These are phyloP conservation scores for Colletotrichum sp. DNA, from an alignment of 2,329 filamentous ascomycete genomes.

Conservation along the genomic window DNA sequence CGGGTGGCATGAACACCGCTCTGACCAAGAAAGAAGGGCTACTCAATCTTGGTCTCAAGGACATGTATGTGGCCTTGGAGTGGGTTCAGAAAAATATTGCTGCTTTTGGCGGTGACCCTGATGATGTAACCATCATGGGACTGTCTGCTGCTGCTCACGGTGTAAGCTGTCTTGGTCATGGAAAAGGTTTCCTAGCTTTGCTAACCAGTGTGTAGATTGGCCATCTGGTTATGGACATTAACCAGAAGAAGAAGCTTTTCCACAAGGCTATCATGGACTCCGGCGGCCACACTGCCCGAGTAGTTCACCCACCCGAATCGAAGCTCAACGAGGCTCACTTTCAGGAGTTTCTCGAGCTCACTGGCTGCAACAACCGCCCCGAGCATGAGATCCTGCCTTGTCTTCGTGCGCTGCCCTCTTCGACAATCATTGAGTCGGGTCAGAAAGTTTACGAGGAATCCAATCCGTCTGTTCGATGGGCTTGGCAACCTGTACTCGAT, in stretches of 20 bases:
- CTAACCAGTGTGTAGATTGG: conserved; percentile 25
- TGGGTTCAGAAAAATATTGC: conserved; percentile 59
- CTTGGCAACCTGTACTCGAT: conserved; percentile 36
- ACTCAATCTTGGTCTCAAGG: conserved; percentile 58
- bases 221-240: conserved; percentile 36
- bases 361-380: conserved; percentile 24
- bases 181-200: background rate
- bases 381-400: conserved; percentile 29
- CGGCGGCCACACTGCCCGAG: conserved; percentile 33
- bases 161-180: conserved; percentile 16
- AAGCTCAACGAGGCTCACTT: conserved; percentile 33
- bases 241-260: conserved; percentile 33
- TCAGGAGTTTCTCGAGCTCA: conserved; percentile 32
- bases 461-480: conserved; percentile 34
- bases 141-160: conserved; percentile 38
- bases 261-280: conserved; percentile 37
- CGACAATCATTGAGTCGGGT: conserved; percentile 29
- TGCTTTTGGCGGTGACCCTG: conserved; percentile 53
- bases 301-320: conserved; percentile 29
- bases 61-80: conserved; percentile 51
- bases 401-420: conserved; percentile 27
- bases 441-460: conserved; percentile 32
- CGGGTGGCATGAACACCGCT: conserved; percentile 62
- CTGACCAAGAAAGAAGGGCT: conserved; percentile 55
- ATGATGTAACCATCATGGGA: conserved; percentile 54